Evolutionary conservation across 495 filamentous ascomycete genomes (phyloP).

Genomic region (Hypoxylon crocopeplum): DNA sequence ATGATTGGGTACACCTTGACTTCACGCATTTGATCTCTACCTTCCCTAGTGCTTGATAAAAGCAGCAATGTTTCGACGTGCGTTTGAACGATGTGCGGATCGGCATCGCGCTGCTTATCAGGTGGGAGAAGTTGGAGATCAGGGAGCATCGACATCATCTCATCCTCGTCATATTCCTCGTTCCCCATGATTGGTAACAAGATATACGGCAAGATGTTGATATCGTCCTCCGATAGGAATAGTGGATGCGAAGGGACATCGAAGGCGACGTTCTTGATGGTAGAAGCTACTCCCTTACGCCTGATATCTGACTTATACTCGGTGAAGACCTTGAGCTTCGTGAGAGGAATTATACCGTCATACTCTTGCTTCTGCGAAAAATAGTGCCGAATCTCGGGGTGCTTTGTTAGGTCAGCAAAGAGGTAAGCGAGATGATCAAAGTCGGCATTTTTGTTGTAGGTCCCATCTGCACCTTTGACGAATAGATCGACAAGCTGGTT

Average conservation of each 20-base stretch:
- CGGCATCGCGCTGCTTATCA: constrained; percentile 83
- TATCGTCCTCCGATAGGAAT: constrained; percentile 71
- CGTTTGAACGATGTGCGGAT: constrained; percentile 75
- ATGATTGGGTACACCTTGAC: constrained; percentile 90
- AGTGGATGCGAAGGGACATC: constrained; percentile 72
- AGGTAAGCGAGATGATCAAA: constrained; percentile 93
- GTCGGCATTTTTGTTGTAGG: constrained; percentile 83
- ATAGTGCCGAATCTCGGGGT: constrained; percentile 74
- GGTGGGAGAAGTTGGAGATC: constrained; percentile 88
- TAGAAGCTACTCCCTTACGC: constrained; percentile 87
- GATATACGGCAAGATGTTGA: constrained; percentile 86
- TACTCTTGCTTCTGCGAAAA: constrained; percentile 76
- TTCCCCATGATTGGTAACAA: constrained; percentile 70
- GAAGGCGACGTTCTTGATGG: constrained; percentile 86
- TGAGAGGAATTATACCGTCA: constrained; percentile 79
- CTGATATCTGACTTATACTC: constrained; percentile 81
- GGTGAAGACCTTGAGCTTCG: constrained; percentile 91
- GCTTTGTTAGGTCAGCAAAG: constrained; percentile 90
- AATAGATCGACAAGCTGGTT: constrained; percentile 96
- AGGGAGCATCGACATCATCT: constrained; percentile 78
- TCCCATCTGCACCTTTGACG: constrained; percentile 82
- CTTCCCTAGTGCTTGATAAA: constrained; percentile 78
- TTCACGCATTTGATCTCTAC: constrained; percentile 72
- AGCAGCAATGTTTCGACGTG: constrained; percentile 88
- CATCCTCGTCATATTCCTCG: constrained; percentile 72